These are phyloP conservation scores for Pestalotiopsis fici DNA, from an alignment of 2,329 filamentous ascomycete species.

Conservation along the genomic window DNA sequence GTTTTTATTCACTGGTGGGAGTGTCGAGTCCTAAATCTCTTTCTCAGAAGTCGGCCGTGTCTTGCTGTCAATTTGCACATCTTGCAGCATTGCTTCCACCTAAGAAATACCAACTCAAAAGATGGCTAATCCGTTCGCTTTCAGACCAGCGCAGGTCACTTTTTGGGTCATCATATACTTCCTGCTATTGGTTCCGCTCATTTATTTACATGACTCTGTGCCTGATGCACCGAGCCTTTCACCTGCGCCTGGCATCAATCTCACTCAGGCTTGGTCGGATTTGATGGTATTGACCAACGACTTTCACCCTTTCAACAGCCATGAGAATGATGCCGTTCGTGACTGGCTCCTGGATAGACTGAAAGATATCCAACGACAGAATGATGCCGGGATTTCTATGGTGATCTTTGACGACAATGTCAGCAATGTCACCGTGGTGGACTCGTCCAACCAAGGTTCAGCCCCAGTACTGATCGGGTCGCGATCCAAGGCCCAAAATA, in stretches of 20 bases:
- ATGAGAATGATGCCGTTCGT: conserved; percentile 77
- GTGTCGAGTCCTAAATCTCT: too few species aligned
- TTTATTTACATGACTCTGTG: conserved; percentile 75
- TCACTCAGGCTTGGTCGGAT: conserved; percentile 86
- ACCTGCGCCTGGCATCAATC: conserved; percentile 62
- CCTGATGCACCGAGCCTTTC: conserved; percentile 64
- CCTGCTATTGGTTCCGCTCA: conserved; percentile 70
- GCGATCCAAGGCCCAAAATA: conserved; percentile 21
- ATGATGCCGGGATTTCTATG: conserved; percentile 45
- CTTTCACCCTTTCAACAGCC: conserved; percentile 89
- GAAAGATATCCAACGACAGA: conserved; percentile 66
- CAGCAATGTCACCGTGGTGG: conserved; percentile 72
- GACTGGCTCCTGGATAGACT: conserved; percentile 76
- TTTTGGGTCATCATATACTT: conserved; percentile 79
- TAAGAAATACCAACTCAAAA: not conserved
- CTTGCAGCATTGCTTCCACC: not conserved
- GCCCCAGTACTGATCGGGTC: too few species aligned
- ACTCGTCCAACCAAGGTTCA: conserved; percentile 15
- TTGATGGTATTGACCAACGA: conserved; percentile 71
- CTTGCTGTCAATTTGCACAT: too few species aligned
- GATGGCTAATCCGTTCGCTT: conserved; percentile 64
- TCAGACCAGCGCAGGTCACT: conserved; percentile 79
- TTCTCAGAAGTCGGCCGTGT: too few species aligned
- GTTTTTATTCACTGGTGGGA: too few species aligned
- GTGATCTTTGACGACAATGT: conserved; percentile 75